A percentile compares a stretch with the other conserved stretches of the same genome.
These are phyloP conservation scores for Periconia sp. DNA, from an alignment of 2,329 filamentous ascomycete genomes.

Conservation along the genomic window DNA sequence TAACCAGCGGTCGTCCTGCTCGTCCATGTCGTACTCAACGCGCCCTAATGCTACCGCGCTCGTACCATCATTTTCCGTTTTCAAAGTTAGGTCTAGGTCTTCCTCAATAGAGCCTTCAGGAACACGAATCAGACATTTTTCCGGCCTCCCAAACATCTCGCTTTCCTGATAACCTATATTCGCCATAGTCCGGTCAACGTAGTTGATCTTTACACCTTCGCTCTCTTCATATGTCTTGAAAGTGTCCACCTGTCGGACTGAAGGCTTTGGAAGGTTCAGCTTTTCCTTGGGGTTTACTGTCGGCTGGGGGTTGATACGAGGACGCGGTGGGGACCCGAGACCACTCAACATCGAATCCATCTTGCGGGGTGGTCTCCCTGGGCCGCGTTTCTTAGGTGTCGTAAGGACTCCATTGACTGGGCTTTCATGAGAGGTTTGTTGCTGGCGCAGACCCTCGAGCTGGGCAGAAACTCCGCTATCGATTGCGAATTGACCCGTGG, in stretches of 20 bases:
- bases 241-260: conserved; percentile 78
- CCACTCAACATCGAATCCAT: conserved; percentile 66
- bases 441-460: conserved; percentile 41
- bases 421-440: conserved; percentile 34
- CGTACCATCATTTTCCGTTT: conserved; percentile 65
- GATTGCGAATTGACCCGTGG: conserved; percentile 37
- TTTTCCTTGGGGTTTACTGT: conserved; percentile 82
- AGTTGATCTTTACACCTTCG: conserved; percentile 82
- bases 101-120: conserved; percentile 68
- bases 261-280: conserved; percentile 77
- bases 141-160: conserved; percentile 82
- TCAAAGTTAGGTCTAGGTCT: conserved; percentile 64
- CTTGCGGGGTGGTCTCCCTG: conserved; percentile 69
- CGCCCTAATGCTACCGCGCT: conserved; percentile 67
- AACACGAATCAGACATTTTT: conserved; percentile 70
- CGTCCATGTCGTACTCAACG: conserved; percentile 99
- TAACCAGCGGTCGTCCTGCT: conserved; percentile 97
- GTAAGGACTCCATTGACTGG: conserved; percentile 31
- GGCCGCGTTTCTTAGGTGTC: conserved; percentile 62
- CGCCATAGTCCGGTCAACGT: conserved; percentile 95
- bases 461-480: conserved; percentile 43
- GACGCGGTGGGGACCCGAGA: conserved; percentile 64
- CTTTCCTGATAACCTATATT: conserved; percentile 96
- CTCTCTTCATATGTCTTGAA: conserved; percentile 84
- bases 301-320: conserved; percentile 74